These are phyloP conservation scores for Oleoguttula mirabilis DNA, from an alignment of 495 filamentous ascomycete species.

Conservation along the genomic window DNA sequence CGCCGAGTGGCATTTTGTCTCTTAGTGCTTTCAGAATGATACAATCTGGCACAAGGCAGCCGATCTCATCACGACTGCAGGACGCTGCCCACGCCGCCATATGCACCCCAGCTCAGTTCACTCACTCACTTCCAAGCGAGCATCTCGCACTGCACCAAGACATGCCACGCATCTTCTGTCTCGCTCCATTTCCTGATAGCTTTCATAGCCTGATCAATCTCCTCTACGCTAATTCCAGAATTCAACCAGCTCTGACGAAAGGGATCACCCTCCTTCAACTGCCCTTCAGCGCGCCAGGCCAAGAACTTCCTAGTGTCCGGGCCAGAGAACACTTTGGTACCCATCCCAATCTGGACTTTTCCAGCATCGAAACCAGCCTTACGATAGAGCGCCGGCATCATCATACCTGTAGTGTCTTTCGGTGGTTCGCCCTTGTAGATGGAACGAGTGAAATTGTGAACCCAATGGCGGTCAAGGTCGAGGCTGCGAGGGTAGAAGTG, in stretches of 20 bases:
- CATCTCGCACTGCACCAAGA: conserved; percentile 30
- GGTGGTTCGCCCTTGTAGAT: conserved; percentile 19
- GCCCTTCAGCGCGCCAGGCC: conserved; percentile 23
- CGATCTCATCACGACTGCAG: no score
- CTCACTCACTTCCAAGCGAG: conserved; percentile 32
- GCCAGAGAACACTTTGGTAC: conserved; percentile 23
- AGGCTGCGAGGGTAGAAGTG: conserved; percentile 16
- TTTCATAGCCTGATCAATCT: conserved; percentile 27
- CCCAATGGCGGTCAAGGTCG: conserved; percentile 28
- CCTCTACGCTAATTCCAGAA: conserved; percentile 29
- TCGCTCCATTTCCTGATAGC: conserved; percentile 28
- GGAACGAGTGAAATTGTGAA: conserved; percentile 19
- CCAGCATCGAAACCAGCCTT: conserved; percentile 28
- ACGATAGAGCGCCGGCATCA: conserved; percentile 27
- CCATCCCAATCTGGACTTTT: conserved; percentile 27
- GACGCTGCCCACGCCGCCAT: no score
- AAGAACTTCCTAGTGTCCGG: conserved; percentile 26
- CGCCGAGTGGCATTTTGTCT: no score
- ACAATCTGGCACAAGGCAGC: no score
- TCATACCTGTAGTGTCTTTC: conserved; percentile 20
- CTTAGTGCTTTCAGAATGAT: no score
- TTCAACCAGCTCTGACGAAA: conserved; percentile 31
- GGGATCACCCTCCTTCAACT: conserved; percentile 27
- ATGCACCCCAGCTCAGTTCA: no score
- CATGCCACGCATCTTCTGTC: conserved; percentile 33